Evolutionary conservation across 23 red algal genomes (phyloP).

Genomic region (Gracilaria gracilis): DNA sequence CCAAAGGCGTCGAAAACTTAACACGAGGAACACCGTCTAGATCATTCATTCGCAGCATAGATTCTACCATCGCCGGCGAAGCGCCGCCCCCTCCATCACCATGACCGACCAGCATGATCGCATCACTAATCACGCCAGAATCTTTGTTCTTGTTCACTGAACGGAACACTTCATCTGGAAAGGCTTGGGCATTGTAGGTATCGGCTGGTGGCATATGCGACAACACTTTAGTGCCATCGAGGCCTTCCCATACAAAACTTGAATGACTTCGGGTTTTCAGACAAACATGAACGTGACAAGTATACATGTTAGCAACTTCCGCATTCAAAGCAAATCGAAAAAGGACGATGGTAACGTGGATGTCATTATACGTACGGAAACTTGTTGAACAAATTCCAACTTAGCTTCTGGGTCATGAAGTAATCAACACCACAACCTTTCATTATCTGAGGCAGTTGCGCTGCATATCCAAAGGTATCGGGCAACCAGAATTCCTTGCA

Average conservation of each 20-base stretch:
- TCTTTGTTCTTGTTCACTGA: conserved; percentile 74
- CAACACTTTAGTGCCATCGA: conserved; percentile 74
- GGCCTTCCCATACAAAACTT: conserved; percentile 86
- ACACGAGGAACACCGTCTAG: conserved; percentile 73
- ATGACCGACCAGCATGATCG: conserved; percentile 89
- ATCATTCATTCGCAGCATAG: conserved; percentile 66
- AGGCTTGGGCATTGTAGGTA: conserved; percentile 78
- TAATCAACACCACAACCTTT: conserved; percentile 53
- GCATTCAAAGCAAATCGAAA: not conserved
- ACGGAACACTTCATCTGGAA: conserved; percentile 71
- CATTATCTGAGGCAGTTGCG: conserved; percentile 82
- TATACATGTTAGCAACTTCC: not conserved
- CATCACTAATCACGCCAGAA: conserved; percentile 47
- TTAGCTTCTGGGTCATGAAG: conserved; percentile 89
- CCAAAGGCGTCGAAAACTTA: conserved; percentile 45
- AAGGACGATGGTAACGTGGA: not conserved
- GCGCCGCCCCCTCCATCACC: conserved; percentile 91
- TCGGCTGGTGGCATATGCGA: conserved; percentile 87
- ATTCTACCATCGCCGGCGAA: conserved; percentile 85
- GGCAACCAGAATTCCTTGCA: conserved; percentile 84
- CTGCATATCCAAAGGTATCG: conserved; percentile 78
- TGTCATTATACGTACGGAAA: conserved; percentile 64
- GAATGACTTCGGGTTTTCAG: conserved; percentile 37
- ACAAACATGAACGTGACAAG: not conserved
- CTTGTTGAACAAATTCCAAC: conserved; percentile 89